phyloP scores from a whole-genome alignment of 2,329 filamentous ascomycete genomes.

The Lecanicillium sp. region DNA sequence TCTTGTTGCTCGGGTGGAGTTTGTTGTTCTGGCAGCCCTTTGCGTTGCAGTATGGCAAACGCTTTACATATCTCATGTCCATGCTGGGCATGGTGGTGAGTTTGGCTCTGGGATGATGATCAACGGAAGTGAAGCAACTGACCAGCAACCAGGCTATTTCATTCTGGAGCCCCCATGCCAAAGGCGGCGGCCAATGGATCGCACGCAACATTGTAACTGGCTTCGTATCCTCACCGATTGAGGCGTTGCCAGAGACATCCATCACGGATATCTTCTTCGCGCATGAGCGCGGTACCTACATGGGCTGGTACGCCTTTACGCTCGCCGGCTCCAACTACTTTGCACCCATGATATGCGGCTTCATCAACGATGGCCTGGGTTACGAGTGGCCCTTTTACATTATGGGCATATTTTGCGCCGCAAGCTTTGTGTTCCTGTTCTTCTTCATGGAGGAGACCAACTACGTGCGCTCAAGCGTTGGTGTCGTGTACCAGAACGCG shows the following conservation, averaged over 20 bases:
- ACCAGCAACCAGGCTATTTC: constrained; percentile 11
- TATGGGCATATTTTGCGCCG: constrained; percentile 33
- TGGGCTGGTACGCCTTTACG: constrained; percentile 35
- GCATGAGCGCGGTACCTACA: constrained; percentile 38
- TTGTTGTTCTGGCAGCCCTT: constrained; percentile 43
- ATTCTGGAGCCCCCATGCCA: constrained; percentile 32
- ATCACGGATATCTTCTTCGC: constrained; percentile 37
- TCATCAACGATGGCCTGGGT: constrained; percentile 36
- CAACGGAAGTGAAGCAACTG: no score
- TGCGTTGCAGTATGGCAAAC: constrained; percentile 39
- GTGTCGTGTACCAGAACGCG: constrained; percentile 7
- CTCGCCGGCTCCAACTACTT: constrained; percentile 37
- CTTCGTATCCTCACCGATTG: constrained; percentile 39
- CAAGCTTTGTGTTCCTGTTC: constrained; percentile 36
- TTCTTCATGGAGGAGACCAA: constrained; percentile 56
- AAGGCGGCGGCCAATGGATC: constrained; percentile 37
- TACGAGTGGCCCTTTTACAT: constrained; percentile 40
- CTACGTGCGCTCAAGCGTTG: constrained; percentile 34
- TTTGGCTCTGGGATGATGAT: background rate
- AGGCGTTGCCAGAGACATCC: constrained; percentile 40
- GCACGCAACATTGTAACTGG: constrained; percentile 39
- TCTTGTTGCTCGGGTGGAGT: constrained; percentile 39
- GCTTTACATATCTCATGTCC: constrained; percentile 33
- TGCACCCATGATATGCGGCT: constrained; percentile 38
- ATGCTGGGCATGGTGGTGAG: constrained; percentile 26